These are phyloP conservation scores for Paramecium tetraurelia DNA, from an alignment of 73 alveolate genomes.

Conservation along the genomic window DNA sequence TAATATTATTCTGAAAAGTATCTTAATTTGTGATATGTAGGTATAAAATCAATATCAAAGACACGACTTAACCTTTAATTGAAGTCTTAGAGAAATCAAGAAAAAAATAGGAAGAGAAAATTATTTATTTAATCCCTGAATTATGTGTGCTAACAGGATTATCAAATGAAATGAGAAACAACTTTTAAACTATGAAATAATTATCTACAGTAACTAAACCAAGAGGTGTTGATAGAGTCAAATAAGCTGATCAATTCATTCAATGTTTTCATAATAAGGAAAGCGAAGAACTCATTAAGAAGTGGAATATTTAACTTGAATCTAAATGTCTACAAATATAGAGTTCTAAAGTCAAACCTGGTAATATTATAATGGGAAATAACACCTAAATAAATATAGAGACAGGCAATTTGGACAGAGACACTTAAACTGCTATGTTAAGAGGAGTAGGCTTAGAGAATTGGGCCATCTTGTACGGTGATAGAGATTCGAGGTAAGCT, in stretches of 20 bases:
- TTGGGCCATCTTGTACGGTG: slow-evolving; percentile 85
- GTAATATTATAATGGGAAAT: slow-evolving; percentile 72
- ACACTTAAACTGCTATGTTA: slow-evolving; percentile 82
- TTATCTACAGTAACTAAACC: slow-evolving; percentile 84
- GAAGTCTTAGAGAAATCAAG: neutral
- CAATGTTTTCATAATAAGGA: slow-evolving; percentile 3
- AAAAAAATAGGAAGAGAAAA: neutral
- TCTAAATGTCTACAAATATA: slow-evolving; percentile 32
- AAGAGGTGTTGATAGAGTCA: slow-evolving; percentile 77
- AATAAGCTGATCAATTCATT: slow-evolving; percentile 81
- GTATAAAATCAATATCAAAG: slow-evolving; percentile 53
- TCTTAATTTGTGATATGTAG: neutral
- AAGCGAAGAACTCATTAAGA: slow-evolving; percentile 68
- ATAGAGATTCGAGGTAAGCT: slow-evolving; percentile 67
- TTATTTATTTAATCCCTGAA: neutral
- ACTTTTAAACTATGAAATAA: slow-evolving; percentile 86
- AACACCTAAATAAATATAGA: slow-evolving; percentile 63
- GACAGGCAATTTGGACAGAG: slow-evolving; percentile 76
- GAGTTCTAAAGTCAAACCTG: slow-evolving; percentile 68
- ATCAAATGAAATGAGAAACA: slow-evolving; percentile 89
- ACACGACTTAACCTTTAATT: neutral
- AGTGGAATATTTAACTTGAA: slow-evolving; percentile 78
- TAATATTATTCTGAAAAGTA: neutral
- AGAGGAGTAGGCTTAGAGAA: slow-evolving; percentile 69
- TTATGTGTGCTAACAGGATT: slow-evolving; percentile 70